Base-by-base conservation (phyloP, 2,329 filamentous ascomycete genomes). In the Helotiales sp. region DNA sequence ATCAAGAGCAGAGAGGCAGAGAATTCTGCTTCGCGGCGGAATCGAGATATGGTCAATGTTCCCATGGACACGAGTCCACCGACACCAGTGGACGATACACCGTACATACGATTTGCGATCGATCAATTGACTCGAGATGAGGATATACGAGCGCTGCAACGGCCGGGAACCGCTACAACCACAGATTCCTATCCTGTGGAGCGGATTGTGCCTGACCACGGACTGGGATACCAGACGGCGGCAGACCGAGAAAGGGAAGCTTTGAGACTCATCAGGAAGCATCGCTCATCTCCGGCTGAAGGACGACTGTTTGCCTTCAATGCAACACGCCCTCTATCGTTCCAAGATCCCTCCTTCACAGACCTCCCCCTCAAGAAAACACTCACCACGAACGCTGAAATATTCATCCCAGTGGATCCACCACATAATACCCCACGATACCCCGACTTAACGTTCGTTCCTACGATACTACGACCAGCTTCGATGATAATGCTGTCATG, bases 101-200 rank as follows among this genome's bases (percentile, higher is more conserved):
- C 91, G 0, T 96, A 93, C 72, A 90, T 97, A 62, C 89, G 89
- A 63, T 96, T 95, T 72, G 93, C 93, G 38, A 85, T 98, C 62
- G 90, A 96, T 63, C 91, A 93, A 62, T 77, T 98, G 65, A 96
- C 91, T 5, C 81, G 88, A 48, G 84, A 89, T 67, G 87, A 87
- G 57, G 85, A 90, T 59, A 79, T 85, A 5, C 76, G 78, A 75
- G 78, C 57, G 79, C 81, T 9, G 77, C 80, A 55, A 76, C 79
- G 54, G 75, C 81, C 64, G 79, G 83, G 52, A 73, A 66, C 61
- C 67, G 71, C 75, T 71, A 72, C 52, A 46, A 73, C 73, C 56
- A 73, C 74, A 33, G 69, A 49, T 62, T 74, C 61, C 62, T 82
- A 82, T 60, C 78, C 80, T 2, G 75, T 77, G 15, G 78, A 83